These are phyloP conservation scores for Plectosphaerella cucumerina DNA, from an alignment of 2,329 filamentous ascomycete genomes.

Conservation along the genomic window DNA sequence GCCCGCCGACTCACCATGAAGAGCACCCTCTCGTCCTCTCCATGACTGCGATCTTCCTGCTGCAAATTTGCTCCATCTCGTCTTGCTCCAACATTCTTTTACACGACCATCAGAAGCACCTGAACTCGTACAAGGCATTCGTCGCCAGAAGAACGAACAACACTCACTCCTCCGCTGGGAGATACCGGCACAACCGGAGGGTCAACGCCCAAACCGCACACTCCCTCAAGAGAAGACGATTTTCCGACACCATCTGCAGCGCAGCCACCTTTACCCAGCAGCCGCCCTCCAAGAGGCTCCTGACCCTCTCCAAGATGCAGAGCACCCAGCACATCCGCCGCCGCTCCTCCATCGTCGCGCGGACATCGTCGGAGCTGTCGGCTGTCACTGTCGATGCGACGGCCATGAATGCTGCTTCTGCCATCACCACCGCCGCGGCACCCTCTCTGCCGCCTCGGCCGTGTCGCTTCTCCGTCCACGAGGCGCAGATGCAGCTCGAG, in stretches of 20 bases:
- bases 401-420: constrained; percentile 4
- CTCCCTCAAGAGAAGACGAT: constrained; percentile 28
- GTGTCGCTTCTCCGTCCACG: background rate
- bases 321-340: constrained; percentile 31
- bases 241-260: constrained; percentile 1
- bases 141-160: constrained; percentile 36
- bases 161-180: constrained; percentile 27
- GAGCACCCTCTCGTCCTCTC: constrained; percentile 19
- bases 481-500: background rate
- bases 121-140: constrained; percentile 37
- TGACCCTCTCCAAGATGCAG: constrained; percentile 16
- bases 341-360: constrained; percentile 33
- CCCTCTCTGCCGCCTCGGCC: background rate
- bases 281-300: constrained; percentile 19
- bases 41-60: constrained; percentile 43
- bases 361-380: constrained; percentile 16
- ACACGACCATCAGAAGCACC: constrained; percentile 35
- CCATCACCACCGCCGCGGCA: constrained; percentile 4
- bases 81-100: constrained; percentile 40
- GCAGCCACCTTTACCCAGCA: constrained; percentile 16
- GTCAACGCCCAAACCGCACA: constrained; percentile 30
- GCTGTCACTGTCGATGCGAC: background rate
- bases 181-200: constrained; percentile 31
- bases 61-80: constrained; percentile 43
- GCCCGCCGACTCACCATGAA: constrained; percentile 11